phyloP scores from a whole-genome alignment of 768 basidiomycete species.

The Boletus reticulatus region DNA sequence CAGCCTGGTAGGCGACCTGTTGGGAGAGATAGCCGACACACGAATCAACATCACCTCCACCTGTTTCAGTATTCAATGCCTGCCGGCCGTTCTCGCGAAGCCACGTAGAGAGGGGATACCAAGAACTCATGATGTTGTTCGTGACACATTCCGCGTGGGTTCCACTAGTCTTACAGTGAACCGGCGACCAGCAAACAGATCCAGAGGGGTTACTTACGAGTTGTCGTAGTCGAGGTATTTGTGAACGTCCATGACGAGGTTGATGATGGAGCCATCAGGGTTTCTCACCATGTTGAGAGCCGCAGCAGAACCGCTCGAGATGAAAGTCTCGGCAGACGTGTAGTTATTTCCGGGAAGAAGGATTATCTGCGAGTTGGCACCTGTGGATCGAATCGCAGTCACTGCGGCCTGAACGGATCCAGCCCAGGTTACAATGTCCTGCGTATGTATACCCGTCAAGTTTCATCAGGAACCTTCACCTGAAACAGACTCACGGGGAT shows the following conservation, averaged over 20 bases:
- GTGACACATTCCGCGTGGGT: constrained; percentile 48
- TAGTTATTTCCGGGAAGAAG: constrained; percentile 56
- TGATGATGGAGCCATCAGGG: constrained; percentile 42
- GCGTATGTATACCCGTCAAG: background rate
- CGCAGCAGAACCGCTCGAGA: constrained; percentile 48
- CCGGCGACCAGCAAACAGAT: background rate
- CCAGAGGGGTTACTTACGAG: constrained; percentile 33
- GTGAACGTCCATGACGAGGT: constrained; percentile 61
- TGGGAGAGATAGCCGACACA: constrained; percentile 46
- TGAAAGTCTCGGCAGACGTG: constrained; percentile 50
- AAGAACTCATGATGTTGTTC: constrained; percentile 48
- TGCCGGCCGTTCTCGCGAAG: constrained; percentile 48
- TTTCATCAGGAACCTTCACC: background rate
- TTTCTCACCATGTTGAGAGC: constrained; percentile 46
- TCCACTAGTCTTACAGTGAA: constrained; percentile 25
- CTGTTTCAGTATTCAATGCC: constrained; percentile 61
- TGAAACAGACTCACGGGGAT: constrained; percentile 32
- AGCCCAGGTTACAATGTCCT: constrained; percentile 47
- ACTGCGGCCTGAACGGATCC: constrained; percentile 54
- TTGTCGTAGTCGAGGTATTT: constrained; percentile 59
- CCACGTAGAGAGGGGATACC: constrained; percentile 48
- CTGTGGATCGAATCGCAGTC: constrained; percentile 52
- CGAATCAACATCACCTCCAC: constrained; percentile 50
- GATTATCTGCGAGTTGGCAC: constrained; percentile 54
- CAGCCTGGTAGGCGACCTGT: constrained; percentile 45